Percentiles rank a stretch among this genome's conserved stretches.
These are phyloP conservation scores for Hygrophila difformis DNA, from an alignment of 257 asterid genomes.

Conservation along the genomic window DNA sequence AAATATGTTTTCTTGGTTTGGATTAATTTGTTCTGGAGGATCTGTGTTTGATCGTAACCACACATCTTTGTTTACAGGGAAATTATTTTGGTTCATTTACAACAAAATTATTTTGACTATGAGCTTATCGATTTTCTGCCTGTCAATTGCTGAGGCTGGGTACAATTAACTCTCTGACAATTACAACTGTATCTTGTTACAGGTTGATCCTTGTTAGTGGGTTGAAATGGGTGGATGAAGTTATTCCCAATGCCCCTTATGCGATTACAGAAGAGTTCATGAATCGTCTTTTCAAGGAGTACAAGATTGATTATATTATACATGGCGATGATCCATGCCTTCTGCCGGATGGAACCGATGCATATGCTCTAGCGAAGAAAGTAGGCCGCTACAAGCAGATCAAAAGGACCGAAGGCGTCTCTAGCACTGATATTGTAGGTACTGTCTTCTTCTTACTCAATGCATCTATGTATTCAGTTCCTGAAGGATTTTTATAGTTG, in stretches of 20 bases:
- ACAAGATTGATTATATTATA: slow-evolving; percentile 78
- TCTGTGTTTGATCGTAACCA: no score
- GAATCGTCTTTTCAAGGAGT: slow-evolving; percentile 75
- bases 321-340: slow-evolving; percentile 98
- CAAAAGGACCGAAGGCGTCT: slow-evolving; percentile 96
- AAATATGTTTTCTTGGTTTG: no score
- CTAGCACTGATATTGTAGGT: slow-evolving; percentile 99
- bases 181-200: no score
- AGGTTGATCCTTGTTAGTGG: slow-evolving; percentile 92
- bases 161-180: no score
- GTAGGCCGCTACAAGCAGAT: slow-evolving; percentile 97
- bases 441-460: slow-evolving; percentile 28
- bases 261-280: slow-evolving; percentile 84
- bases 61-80: no score
- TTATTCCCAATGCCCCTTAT: slow-evolving; percentile 83
- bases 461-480: background rate
- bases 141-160: no score
- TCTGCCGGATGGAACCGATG: slow-evolving; percentile 95
- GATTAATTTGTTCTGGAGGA: no score
- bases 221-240: slow-evolving; percentile 97
- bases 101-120: no score
- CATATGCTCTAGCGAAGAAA: slow-evolving; percentile 87
- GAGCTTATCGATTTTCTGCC: no score
- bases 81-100: no score
- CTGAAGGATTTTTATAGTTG: background rate